Evolutionary conservation across 2,329 filamentous ascomycete genomes (phyloP).

Genomic region (Elsinoe necatrix): DNA sequence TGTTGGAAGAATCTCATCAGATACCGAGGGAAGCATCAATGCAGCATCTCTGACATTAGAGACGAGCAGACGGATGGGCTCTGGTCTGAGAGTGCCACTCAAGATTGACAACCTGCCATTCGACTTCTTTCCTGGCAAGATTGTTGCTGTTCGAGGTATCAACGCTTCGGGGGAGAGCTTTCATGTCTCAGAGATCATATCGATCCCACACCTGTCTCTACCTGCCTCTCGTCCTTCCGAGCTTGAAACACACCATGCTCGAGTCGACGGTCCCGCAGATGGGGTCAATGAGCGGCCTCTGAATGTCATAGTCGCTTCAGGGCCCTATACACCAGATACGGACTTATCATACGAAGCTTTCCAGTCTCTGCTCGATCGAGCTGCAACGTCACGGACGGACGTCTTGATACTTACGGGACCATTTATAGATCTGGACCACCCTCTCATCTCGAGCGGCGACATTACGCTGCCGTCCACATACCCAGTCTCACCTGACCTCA

Average conservation of each 20-base stretch:
- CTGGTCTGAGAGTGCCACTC: conserved; percentile 71
- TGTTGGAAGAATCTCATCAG: conserved; percentile 84
- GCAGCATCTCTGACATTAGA: conserved; percentile 78
- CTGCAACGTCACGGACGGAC: conserved; percentile 67
- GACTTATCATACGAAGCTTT: conserved; percentile 87
- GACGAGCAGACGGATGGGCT: conserved; percentile 74
- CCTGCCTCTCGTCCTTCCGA: conserved; percentile 61
- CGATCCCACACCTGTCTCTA: conserved; percentile 63
- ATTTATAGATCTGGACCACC: conserved; percentile 87
- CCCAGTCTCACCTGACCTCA: conserved; percentile 54
- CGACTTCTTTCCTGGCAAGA: conserved; percentile 89
- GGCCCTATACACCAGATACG: conserved; percentile 86
- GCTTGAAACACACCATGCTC: conserved; percentile 60
- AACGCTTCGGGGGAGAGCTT: conserved; percentile 84
- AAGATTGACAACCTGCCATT: conserved; percentile 64
- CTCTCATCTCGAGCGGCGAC: conserved; percentile 58
- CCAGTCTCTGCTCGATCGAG: conserved; percentile 69
- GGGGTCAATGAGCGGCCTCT: conserved; percentile 54
- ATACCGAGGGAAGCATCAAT: conserved; percentile 82
- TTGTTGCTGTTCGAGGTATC: conserved; percentile 76
- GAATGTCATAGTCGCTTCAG: conserved; percentile 68
- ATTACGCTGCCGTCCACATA: conserved; percentile 35
- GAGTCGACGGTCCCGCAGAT: conserved; percentile 55
- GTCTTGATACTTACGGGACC: conserved; percentile 73
- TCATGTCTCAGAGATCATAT: conserved; percentile 65